Evolutionary conservation across 148 eudicot species (phyloP).

Genomic region (Salicornia ramosissima): DNA sequence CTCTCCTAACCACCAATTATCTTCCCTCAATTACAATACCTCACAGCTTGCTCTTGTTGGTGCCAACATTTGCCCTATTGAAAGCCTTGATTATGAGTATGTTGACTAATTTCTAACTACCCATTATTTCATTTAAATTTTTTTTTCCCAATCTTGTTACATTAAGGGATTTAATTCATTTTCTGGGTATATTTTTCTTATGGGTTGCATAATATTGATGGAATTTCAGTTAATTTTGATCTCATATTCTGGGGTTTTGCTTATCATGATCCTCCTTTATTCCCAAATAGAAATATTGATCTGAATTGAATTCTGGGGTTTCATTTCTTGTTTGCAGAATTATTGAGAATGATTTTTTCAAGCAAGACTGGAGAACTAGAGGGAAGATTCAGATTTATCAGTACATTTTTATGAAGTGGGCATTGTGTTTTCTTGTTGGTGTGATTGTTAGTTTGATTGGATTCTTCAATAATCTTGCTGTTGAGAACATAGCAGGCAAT

Average conservation of each 20-base stretch:
- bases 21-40: slow-evolving; percentile 41
- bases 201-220: not conserved
- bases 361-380: slow-evolving; percentile 87
- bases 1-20: slow-evolving; percentile 22
- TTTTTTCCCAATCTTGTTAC: not conserved
- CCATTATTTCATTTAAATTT: not conserved
- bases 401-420: slow-evolving; percentile 80
- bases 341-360: slow-evolving; percentile 74
- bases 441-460: slow-evolving; percentile 62
- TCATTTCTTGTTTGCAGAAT: slow-evolving; percentile 42
- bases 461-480: slow-evolving; percentile 63
- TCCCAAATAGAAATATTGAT: not conserved
- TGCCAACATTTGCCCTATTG: slow-evolving; percentile 64
- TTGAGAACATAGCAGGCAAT: slow-evolving; percentile 79
- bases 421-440: slow-evolving; percentile 64
- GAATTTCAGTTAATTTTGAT: not conserved
- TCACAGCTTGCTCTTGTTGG: slow-evolving; percentile 84
- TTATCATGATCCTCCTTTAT: not conserved
- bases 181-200: not conserved
- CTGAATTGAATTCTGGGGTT: not conserved
- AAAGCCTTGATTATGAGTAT: slow-evolving; percentile 60
- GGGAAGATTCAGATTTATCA: slow-evolving; percentile 55
- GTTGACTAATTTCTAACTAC: not conserved
- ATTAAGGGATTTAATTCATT: not conserved
- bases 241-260: slow-evolving; percentile 1